phyloP scores from a whole-genome alignment of 2,329 filamentous ascomycete genomes.

The Penicillium sp. region DNA sequence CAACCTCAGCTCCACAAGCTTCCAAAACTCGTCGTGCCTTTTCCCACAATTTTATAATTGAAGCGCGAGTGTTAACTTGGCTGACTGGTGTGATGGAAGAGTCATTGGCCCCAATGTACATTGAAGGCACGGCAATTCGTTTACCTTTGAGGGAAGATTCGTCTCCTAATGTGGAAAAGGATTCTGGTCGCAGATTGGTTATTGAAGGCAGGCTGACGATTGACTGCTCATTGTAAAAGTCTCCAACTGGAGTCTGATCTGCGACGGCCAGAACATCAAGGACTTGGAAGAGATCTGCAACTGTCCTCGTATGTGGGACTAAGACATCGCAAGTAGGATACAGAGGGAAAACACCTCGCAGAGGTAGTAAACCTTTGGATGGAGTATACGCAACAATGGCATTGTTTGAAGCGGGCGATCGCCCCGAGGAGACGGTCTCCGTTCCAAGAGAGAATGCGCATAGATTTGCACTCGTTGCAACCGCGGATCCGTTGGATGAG shows the following conservation, averaged over 20 bases:
- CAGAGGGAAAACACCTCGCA: slow-evolving; percentile 59
- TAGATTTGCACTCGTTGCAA: slow-evolving; percentile 55
- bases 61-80: slow-evolving; percentile 39
- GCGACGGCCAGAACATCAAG: slow-evolving; percentile 53
- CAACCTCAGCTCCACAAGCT: slow-evolving; percentile 35
- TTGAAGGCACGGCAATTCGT: slow-evolving; percentile 55
- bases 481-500: slow-evolving; percentile 61
- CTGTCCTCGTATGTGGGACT: slow-evolving; percentile 57
- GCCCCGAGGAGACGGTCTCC: slow-evolving; percentile 62
- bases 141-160: slow-evolving; percentile 46
- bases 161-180: slow-evolving; percentile 37
- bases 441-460: slow-evolving; percentile 59
- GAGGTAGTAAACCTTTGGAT: slow-evolving; percentile 56
- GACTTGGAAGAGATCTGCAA: slow-evolving; percentile 56
- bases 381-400: slow-evolving; percentile 61
- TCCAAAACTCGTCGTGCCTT: slow-evolving; percentile 32
- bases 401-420: slow-evolving; percentile 62
- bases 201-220: slow-evolving; percentile 47
- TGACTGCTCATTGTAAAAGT: slow-evolving; percentile 61
- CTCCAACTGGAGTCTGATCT: slow-evolving; percentile 49
- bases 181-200: slow-evolving; percentile 36
- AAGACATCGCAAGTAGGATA: slow-evolving; percentile 62
- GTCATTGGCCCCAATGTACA: slow-evolving; percentile 53
- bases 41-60: slow-evolving; percentile 45
- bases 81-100: slow-evolving; percentile 40